Base-by-base conservation (phyloP, 768 basidiomycete species). In the Leccinum boreale region DNA sequence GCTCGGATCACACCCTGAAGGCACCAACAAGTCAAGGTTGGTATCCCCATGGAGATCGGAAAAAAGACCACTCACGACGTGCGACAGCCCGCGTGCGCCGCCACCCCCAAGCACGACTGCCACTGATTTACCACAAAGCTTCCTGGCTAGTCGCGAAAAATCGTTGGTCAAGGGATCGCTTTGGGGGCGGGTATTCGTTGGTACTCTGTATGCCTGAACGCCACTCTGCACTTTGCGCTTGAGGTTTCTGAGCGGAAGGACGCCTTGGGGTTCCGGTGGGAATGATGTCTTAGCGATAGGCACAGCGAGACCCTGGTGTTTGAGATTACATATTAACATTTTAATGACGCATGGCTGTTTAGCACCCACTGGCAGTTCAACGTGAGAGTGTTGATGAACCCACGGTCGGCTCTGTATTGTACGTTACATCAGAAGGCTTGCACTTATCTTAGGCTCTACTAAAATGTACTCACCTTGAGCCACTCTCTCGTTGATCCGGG, bases 91-190 rank as follows among this genome's bases (percentile, higher is more conserved):
- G 44, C 97, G 82, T 15, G 95, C 97, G 17, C 97, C 97, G n/a
- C 97, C 97, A 6, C 97, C 97, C 19, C 97, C 97, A 2, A 99
- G 81, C 7, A 98, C 94, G 46, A 99, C 76, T 1, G 95, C 97
- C 58, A 98, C 90, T 8, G 91, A 92, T 65, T 87, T 91, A 14
- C 95, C 97, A 67, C 94, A 97, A 36, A 98, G 83, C 51, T 94
- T 76, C 56, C 97, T 78, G 2, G 97, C 97, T 39, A 99, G 75
- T 21, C 97, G 81, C 9, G 94, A 87, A 70, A 98, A 98, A 70
- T 99, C 97, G 62, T 89, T 94, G 61, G 83, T 84, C 68, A 94
- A 87, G 5, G 89, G 83, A n/a, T 85, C 83, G 1, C 90, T 82
- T 68, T 90, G 87, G 15, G 86, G 90, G 21, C 84, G 84, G 58